Evolutionary conservation across 2,329 filamentous ascomycete genomes (phyloP).

Genomic region (Ophiostoma himal-ulmi): DNA sequence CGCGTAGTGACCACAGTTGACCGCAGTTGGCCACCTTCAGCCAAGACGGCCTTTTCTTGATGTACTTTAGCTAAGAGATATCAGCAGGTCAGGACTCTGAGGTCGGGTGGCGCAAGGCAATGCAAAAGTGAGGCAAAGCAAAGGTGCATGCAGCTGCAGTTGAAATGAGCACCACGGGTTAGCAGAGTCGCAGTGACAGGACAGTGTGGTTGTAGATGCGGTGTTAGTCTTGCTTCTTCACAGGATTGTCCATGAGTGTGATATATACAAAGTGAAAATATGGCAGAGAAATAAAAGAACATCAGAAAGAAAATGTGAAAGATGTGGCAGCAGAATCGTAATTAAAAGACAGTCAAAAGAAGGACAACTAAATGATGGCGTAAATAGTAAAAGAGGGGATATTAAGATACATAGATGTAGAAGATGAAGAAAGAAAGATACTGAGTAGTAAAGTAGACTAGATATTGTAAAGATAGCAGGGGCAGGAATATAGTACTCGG

Average conservation of each 20-base stretch:
- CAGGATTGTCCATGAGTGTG: not conserved
- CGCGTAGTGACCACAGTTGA: not conserved
- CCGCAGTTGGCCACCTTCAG: no score
- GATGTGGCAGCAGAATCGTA: not conserved
- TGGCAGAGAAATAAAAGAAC: not conserved
- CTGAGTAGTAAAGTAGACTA: not conserved
- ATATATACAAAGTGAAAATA: not conserved
- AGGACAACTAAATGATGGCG: not conserved
- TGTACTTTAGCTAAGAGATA: not conserved
- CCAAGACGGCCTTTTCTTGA: not conserved
- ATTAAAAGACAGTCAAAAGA: not conserved
- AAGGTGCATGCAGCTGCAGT: not conserved
- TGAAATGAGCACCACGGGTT: constrained; percentile 4
- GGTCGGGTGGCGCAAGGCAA: not conserved
- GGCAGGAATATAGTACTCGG: not conserved
- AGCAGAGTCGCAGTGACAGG: not conserved
- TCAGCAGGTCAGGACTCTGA: not conserved
- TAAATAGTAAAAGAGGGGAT: not conserved
- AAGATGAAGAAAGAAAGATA: no score
- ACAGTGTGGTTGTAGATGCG: not conserved
- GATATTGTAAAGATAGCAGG: not conserved
- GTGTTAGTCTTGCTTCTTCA: not conserved
- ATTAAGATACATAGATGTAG: not conserved
- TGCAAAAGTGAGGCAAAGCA: constrained; percentile 1
- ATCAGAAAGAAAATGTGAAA: not conserved